Evolutionary conservation across 2,329 filamentous ascomycete genomes (phyloP), one percentile per base, ranked within the genome.

Genomic region (Nemania bipapillata): DNA sequence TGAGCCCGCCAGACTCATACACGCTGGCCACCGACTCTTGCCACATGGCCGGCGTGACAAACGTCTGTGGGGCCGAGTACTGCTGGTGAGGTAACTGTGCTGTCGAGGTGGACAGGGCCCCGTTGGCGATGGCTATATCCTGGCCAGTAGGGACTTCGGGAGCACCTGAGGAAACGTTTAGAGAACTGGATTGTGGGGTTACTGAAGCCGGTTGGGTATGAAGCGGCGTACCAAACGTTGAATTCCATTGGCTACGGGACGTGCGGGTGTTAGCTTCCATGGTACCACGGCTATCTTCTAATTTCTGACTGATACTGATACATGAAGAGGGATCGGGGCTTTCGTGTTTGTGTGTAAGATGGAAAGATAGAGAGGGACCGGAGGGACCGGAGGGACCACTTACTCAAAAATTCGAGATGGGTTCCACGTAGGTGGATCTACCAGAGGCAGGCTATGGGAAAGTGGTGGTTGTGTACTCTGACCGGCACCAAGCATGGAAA

Each of bases 361-460:
- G n/a, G 28, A 11, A 47, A 20, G 50, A 55, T 15, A 26, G 6
- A 22, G 35, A 28, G 12, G 11, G 24, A 32, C 30, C 12, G n/a
- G 12, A 2, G 20, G 20, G 20, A 9, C 9, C 17, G 17, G 35
- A 3, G 22, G 37, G 45, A 17, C 5, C 37, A 87, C 92, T 86
- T 87, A 97, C 93, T 95, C 92, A 86, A 97, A 95, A 73, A 97
- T 93, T 67, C 91, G 88, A 35, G 92, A 88, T 26, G 94, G 94
- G 76, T 97, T 96, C 94, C 94, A 97, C 64, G 86, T 82, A 26
- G 86, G 85, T 55, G 88, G 86, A 68, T 91, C 91, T 73, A 88
- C 83, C 76, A 92, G 80, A 53, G 86, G 81, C 78, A 92, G 84
- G 52, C 85, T 83, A 67, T 86, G 83, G 45, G 83, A 77, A 70